These are phyloP conservation scores for Pseudozyma pruni DNA, from an alignment of 1,284 basidiomycete species.

Conservation along the genomic window DNA sequence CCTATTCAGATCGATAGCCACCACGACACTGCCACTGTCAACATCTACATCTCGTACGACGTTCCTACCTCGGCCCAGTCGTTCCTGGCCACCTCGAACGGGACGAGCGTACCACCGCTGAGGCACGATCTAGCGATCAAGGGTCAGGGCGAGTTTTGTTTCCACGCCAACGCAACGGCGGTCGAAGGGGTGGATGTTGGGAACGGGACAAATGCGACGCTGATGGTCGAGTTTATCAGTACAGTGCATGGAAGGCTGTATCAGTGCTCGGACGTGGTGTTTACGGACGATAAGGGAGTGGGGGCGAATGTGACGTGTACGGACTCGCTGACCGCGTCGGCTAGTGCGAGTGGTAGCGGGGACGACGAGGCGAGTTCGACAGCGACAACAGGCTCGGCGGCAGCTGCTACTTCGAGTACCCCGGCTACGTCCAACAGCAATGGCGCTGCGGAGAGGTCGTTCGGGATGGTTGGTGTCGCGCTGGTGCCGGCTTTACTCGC, in stretches of 20 bases:
- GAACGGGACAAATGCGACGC: constrained; percentile 42
- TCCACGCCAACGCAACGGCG: constrained; percentile 30
- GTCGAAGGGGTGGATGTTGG: background rate
- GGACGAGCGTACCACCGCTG: too few species aligned
- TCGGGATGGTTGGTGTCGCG: background rate
- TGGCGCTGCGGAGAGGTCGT: background rate
- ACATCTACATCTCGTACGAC: constrained; percentile 43
- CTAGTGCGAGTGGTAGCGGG: background rate
- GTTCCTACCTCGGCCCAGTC: constrained; percentile 19
- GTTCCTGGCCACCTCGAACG: constrained; percentile 13
- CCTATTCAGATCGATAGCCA: constrained; percentile 43
- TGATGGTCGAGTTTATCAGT: constrained; percentile 50
- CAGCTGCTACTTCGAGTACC: background rate
- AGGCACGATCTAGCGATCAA: constrained; percentile 22
- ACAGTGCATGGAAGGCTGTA: constrained; percentile 42
- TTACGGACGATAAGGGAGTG: constrained; percentile 15
- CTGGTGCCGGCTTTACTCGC: constrained; percentile 10
- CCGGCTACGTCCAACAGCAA: constrained; percentile 9
- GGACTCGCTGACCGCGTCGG: constrained; percentile 16
- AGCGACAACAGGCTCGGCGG: background rate
- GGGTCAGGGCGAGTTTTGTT: constrained; percentile 39
- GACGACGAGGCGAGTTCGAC: background rate
- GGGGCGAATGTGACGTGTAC: constrained; percentile 31
- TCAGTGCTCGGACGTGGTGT: constrained; percentile 42
- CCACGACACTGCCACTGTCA: constrained; percentile 42